Conservation (phyloP, 495 filamentous ascomycete genomes). For the Penicillium samsonianum region DNA sequence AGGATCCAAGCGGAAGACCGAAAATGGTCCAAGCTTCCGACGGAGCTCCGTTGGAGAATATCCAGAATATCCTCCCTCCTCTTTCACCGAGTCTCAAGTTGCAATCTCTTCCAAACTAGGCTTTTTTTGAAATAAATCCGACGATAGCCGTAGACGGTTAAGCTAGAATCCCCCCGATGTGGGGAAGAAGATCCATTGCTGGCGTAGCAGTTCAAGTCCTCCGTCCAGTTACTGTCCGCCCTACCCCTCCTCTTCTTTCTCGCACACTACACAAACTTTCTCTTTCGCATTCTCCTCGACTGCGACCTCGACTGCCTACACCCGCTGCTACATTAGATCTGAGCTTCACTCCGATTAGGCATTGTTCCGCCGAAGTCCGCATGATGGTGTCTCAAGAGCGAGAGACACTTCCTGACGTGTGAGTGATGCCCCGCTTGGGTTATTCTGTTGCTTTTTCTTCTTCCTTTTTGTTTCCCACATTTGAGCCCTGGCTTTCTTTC, state of each 20-base stretch:
- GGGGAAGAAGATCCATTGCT: constrained; percentile 43
- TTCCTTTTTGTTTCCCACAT: neutral
- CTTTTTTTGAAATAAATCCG: constrained; percentile 12
- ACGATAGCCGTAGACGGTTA: constrained; percentile 30
- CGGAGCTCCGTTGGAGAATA: constrained; percentile 32
- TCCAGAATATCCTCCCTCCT: constrained; percentile 5
- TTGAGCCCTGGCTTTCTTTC: neutral
- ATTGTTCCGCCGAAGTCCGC: constrained; percentile 45
- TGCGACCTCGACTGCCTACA: constrained; percentile 25
- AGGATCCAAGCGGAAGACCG: constrained; percentile 42
- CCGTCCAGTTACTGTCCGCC: constrained; percentile 31
- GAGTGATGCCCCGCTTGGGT: constrained; percentile 23
- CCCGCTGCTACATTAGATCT: constrained; percentile 18
- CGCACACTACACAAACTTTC: constrained; percentile 25
- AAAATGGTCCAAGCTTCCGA: constrained; percentile 67
- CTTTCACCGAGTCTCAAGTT: neutral
- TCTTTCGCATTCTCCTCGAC: constrained; percentile 27
- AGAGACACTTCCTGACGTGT: constrained; percentile 56
- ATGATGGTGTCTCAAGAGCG: constrained; percentile 50
- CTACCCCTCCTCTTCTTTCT: constrained; percentile 31
- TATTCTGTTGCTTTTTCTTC: neutral
- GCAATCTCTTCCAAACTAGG: neutral
- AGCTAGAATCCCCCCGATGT: constrained; percentile 31
- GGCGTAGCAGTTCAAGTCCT: constrained; percentile 26
- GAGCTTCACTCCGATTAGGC: constrained; percentile 21